Percentiles rank a stretch among this genome's conserved stretches.
These are phyloP conservation scores for Stagonosporopsis cucurbitacearum DNA, from an alignment of 2,329 filamentous ascomycete species.

Conservation along the genomic window DNA sequence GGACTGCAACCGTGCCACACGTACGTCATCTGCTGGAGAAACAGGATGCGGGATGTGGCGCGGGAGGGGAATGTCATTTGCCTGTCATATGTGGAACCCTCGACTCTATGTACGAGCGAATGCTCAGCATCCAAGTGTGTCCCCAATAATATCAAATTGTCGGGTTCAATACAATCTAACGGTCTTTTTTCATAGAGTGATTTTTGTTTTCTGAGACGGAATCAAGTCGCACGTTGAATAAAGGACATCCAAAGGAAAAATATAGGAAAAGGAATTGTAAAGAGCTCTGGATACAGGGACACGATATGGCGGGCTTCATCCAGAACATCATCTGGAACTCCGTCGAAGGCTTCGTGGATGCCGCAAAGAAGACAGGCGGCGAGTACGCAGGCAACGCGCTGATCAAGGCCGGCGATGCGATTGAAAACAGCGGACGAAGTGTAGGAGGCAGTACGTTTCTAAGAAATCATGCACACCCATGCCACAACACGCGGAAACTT, in stretches of 20 bases:
- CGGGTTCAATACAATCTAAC: no score
- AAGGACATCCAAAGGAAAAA: background rate
- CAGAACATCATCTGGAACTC: slow-evolving; percentile 49
- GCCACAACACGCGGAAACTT: no score
- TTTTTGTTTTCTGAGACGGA: no score
- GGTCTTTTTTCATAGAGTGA: no score
- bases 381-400: slow-evolving; percentile 48
- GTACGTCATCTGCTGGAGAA: slow-evolving; percentile 41
- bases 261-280: background rate
- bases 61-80: slow-evolving; percentile 25
- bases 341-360: slow-evolving; percentile 47
- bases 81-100: slow-evolving; percentile 17
- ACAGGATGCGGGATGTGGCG: slow-evolving; percentile 37
- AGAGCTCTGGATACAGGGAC: background rate
- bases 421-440: slow-evolving; percentile 43
- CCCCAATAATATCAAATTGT: background rate
- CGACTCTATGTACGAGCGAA: background rate
- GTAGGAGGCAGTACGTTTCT: slow-evolving; percentile 39
- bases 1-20: slow-evolving; percentile 25
- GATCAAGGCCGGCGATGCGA: slow-evolving; percentile 47
- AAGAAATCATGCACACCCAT: background rate
- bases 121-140: background rate
- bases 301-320: slow-evolving; percentile 42
- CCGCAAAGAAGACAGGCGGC: slow-evolving; percentile 44
- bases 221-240: background rate